Conservation (phyloP, 495 filamentous ascomycete genomes). For the Aspergillus baeticus region DNA sequence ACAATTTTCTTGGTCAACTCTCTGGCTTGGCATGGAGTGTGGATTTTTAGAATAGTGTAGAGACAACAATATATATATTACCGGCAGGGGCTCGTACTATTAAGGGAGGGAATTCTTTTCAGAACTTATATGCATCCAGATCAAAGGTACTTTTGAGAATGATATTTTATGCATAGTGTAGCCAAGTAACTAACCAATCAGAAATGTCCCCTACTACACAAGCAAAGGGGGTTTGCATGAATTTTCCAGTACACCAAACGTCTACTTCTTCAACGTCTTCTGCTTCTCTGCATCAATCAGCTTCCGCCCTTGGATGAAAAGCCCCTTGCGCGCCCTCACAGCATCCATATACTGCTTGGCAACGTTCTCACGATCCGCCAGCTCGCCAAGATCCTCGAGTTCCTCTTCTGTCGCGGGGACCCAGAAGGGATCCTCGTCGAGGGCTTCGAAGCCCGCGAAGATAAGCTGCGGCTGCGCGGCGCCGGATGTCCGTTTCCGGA, state of each 20-base stretch:
- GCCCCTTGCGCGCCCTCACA: conserved; percentile 79
- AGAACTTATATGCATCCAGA: too few species aligned
- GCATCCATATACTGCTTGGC: conserved; percentile 94
- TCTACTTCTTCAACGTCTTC: conserved; percentile 92
- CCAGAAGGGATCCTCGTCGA: conserved; percentile 96
- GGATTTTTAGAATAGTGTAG: background rate
- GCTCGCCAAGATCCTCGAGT: conserved; percentile 90
- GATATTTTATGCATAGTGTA: too few species aligned
- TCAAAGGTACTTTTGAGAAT: too few species aligned
- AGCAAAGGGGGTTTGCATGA: background rate
- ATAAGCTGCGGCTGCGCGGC: conserved; percentile 89
- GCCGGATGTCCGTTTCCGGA: conserved; percentile 89
- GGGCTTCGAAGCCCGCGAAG: conserved; percentile 86
- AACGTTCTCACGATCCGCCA: conserved; percentile 90
- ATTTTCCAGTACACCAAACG: background rate
- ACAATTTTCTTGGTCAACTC: conserved; percentile 17
- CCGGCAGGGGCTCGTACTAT: too few species aligned
- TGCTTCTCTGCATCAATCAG: conserved; percentile 96
- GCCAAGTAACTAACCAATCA: too few species aligned
- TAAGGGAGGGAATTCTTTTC: too few species aligned
- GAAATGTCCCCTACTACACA: too few species aligned
- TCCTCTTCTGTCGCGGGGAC: conserved; percentile 96
- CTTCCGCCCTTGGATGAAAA: conserved; percentile 77
- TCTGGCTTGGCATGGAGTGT: background rate
- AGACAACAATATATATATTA: too few species aligned